Percentiles rank a stretch among this genome's conserved stretches.
Evolutionary conservation across 2,329 filamentous ascomycete species (phyloP).

Genomic region (Botrytis paeoniae): DNA sequence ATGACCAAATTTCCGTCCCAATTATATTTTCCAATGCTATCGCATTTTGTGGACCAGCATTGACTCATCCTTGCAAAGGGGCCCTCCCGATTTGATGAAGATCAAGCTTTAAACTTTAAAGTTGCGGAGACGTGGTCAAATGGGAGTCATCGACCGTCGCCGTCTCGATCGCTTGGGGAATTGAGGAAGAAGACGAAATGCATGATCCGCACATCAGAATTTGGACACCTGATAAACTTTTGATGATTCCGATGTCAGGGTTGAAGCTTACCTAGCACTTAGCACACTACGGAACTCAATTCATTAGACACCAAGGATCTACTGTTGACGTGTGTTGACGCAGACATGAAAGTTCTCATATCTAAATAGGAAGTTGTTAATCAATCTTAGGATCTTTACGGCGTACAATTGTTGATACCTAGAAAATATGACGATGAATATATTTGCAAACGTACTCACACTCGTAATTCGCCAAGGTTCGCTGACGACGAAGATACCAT

Average conservation of each 20-base stretch:
- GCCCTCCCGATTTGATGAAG: background rate
- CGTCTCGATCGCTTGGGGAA: background rate
- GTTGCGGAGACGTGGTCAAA: conserved; percentile 11
- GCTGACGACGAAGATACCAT: conserved; percentile 8
- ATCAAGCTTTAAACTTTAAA: conserved; percentile 6
- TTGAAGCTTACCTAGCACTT: background rate
- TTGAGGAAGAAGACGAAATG: no score
- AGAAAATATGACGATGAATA: background rate
- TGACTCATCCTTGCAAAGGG: conserved; percentile 6
- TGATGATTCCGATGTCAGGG: background rate
- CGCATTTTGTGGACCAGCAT: background rate
- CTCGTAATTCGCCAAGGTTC: background rate
- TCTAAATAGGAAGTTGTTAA: background rate
- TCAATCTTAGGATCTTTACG: background rate
- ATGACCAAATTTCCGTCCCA: background rate
- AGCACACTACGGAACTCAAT: background rate
- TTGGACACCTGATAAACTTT: background rate
- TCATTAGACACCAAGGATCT: background rate
- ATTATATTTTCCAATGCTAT: background rate
- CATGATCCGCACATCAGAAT: background rate
- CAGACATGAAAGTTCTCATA: background rate
- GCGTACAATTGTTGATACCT: background rate
- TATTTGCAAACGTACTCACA: conserved; percentile 9
- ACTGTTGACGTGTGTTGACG: background rate
- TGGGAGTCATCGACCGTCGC: background rate